phyloP scores from a whole-genome alignment of 2,329 filamentous ascomycete genomes.

The Colletotrichum sp. region DNA sequence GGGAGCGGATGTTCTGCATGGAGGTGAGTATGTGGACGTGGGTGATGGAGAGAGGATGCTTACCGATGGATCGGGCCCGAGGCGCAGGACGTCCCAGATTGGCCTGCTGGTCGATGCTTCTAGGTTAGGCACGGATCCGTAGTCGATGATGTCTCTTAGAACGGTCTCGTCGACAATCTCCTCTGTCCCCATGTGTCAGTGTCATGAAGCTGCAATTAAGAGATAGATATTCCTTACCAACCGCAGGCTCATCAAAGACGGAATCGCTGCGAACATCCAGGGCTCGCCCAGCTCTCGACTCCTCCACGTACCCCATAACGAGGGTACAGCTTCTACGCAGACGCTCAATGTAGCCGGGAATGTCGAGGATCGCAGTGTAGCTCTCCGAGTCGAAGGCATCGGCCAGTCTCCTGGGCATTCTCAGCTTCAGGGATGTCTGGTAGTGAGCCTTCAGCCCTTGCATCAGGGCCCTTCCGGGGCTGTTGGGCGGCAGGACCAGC shows the following conservation, averaged over 20 bases:
- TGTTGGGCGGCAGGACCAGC: constrained; percentile 32
- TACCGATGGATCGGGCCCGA: constrained; percentile 59
- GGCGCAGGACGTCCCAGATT: constrained; percentile 48
- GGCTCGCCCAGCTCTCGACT: constrained; percentile 49
- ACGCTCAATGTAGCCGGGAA: constrained; percentile 47
- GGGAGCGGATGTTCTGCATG: constrained; percentile 52
- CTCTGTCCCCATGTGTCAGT: constrained; percentile 34
- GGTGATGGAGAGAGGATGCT: constrained; percentile 17
- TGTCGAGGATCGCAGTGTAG: constrained; percentile 55
- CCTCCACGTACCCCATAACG: constrained; percentile 57
- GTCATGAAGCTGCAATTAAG: accelerated
- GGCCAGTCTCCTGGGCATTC: constrained; percentile 44
- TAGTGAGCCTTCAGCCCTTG: constrained; percentile 53
- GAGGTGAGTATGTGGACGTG: neutral
- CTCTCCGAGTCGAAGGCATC: constrained; percentile 55
- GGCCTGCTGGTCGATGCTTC: constrained; percentile 40
- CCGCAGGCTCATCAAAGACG: constrained; percentile 48
- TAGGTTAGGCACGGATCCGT: constrained; percentile 56
- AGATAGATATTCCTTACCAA: constrained; percentile 40
- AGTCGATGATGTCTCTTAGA: constrained; percentile 53
- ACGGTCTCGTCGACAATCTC: constrained; percentile 42
- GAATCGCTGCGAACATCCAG: constrained; percentile 44
- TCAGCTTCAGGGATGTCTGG: constrained; percentile 48
- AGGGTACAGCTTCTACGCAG: constrained; percentile 56
- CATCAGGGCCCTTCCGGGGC: constrained; percentile 34